Evolutionary conservation across 257 asterid species (phyloP).

Genomic region (Jacaranda copaia): DNA sequence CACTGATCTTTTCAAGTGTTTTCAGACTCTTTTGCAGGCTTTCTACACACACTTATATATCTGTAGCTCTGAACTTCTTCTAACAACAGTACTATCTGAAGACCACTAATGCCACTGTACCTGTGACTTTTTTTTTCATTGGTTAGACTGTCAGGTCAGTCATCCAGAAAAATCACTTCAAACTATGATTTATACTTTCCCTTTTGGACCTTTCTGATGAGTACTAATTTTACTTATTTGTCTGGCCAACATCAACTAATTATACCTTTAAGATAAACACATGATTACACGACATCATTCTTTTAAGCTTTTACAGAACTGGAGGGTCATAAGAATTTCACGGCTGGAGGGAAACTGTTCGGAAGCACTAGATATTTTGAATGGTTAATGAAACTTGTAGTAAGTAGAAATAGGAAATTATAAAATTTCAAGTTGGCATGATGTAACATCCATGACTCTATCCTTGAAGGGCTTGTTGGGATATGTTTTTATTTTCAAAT

Average conservation of each 20-base stretch:
- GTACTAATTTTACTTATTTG: background rate
- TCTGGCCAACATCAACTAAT: background rate
- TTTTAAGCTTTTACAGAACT: background rate
- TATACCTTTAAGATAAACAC: background rate
- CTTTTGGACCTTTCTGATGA: background rate
- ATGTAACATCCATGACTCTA: no score
- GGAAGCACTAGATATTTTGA: no score
- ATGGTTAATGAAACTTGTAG: no score
- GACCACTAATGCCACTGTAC: conserved; percentile 31
- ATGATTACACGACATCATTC: background rate
- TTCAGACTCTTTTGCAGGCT: conserved; percentile 44
- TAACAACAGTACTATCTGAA: background rate
- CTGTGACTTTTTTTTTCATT: conserved; percentile 20
- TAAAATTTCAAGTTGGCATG: no score
- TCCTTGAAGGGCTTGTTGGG: no score
- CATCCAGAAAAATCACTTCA: background rate
- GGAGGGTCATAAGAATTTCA: no score
- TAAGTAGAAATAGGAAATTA: no score
- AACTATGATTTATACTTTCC: background rate
- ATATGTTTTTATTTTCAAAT: no score
- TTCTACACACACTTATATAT: conserved; percentile 16
- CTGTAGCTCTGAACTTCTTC: conserved; percentile 29
- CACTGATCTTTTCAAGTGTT: conserved; percentile 35
- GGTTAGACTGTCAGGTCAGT: conserved; percentile 19
- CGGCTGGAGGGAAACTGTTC: no score